Evolutionary conservation across 2,329 filamentous ascomycete genomes (phyloP).

Genomic region (Paecilomyces sp.): DNA sequence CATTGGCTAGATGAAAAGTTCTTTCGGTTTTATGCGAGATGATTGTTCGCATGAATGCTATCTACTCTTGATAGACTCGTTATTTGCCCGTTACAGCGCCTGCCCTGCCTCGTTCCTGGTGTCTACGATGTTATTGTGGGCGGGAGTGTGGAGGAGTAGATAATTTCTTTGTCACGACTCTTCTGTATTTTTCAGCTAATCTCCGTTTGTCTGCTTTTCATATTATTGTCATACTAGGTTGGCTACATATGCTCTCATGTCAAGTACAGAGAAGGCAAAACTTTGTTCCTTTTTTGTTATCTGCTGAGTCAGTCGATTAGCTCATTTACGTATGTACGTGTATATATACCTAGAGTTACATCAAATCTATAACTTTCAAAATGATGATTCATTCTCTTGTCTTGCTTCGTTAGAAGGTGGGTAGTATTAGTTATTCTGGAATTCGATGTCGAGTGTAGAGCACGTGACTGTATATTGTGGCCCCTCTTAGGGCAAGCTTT

Average conservation of each 20-base stretch:
- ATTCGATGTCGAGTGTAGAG: background rate
- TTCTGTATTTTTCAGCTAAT: constrained; percentile 4
- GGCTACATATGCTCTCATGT: constrained; percentile 19
- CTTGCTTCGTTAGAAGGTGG: background rate
- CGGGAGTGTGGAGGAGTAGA: background rate
- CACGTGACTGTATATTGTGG: background rate
- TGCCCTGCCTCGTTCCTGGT: background rate
- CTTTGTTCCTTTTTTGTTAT: background rate
- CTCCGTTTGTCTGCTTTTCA: constrained; percentile 8
- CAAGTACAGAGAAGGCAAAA: constrained; percentile 14
- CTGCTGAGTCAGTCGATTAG: background rate
- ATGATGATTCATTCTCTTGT: background rate
- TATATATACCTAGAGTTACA: background rate
- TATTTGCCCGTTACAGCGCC: background rate
- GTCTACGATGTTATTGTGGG: background rate
- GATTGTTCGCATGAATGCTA: background rate
- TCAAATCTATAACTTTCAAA: background rate
- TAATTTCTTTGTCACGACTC: background rate
- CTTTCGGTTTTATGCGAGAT: background rate
- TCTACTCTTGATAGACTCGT: background rate
- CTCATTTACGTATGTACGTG: background rate
- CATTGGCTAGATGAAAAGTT: background rate
- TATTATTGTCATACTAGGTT: constrained; percentile 14
- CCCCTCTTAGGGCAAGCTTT: background rate
- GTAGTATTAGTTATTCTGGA: background rate